Evolutionary conservation across 73 alveolate genomes (phyloP).

Genomic region (Paramecium octaurelia): DNA sequence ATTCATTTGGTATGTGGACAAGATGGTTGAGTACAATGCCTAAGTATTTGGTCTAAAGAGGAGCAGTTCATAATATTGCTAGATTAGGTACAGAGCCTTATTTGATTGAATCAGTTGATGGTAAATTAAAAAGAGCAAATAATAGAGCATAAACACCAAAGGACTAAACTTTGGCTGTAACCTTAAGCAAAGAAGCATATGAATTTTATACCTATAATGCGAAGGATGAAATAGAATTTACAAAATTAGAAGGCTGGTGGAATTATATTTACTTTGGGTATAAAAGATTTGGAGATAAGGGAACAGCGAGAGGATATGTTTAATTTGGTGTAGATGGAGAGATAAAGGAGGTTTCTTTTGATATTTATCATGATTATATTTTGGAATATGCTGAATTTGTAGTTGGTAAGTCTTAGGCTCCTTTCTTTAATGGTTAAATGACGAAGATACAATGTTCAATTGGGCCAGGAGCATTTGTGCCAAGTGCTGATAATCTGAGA

Average conservation of each 20-base stretch:
- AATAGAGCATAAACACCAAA: background rate
- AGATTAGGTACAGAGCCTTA: slow-evolving; percentile 28
- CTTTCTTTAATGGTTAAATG: slow-evolving; percentile 35
- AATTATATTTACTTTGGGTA: slow-evolving; percentile 39
- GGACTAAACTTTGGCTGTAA: background rate
- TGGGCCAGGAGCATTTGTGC: slow-evolving; percentile 35
- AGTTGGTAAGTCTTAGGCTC: slow-evolving; percentile 7
- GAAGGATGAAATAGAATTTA: background rate
- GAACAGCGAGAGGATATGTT: slow-evolving; percentile 7
- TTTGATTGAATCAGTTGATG: background rate
- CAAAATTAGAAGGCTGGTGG: slow-evolving; percentile 39
- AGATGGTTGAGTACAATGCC: slow-evolving; percentile 47
- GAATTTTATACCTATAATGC: slow-evolving; percentile 21
- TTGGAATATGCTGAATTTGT: slow-evolving; percentile 29
- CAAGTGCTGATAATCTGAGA: background rate
- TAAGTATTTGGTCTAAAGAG: background rate
- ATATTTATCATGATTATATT: background rate
- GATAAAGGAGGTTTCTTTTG: background rate
- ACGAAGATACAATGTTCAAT: background rate
- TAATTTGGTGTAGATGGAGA: slow-evolving; percentile 42
- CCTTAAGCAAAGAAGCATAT: background rate
- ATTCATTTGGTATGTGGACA: slow-evolving; percentile 46
- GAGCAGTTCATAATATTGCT: slow-evolving; percentile 23
- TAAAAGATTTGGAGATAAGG: slow-evolving; percentile 25
- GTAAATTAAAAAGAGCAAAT: background rate